Evolutionary conservation across 2,329 filamentous ascomycete genomes (phyloP), one percentile per base, ranked within the genome.

Genomic region (Scorias spongiosa): DNA sequence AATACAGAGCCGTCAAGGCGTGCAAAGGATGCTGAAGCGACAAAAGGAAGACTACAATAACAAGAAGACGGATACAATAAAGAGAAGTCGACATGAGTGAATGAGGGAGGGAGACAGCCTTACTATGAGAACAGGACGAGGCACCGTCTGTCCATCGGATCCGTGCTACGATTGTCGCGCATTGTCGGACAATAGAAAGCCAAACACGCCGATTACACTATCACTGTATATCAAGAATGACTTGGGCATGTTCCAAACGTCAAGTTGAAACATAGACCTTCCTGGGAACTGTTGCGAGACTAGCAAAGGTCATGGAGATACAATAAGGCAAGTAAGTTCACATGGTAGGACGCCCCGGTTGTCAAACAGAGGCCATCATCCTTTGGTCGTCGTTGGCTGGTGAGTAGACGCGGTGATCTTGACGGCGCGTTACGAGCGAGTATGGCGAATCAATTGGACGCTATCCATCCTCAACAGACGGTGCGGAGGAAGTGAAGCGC

Each of bases 31-130:
- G 40, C 47, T 51, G 49, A 49, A 36, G 32, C 32, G 15, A 60
- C 61, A 66, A 63, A 61, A 62, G 54, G 51, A 60, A 54, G 54
- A 41, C 42, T 52, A 58, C 53, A 58, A 60, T 57, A 54, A 46
- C 47, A 53, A 15, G 9, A 36, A 36, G 32, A 36, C 32, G 32
- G 12, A 12, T 12, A 36, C 32, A 36, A 36, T 36, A 36, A n/a
- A 15, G 32, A 36, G 15, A 15, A 9, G 15, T 9, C 4, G 32
- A 36, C 15, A 43, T 36, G 12, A 36, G 11, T 36, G 32, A 36
- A 49, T 46, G 47, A 47, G 44, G 48, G 45, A 43, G 46, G 41
- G 42, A 41, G 47, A 34, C 40, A 41, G 44, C 41, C 46, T 48
- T 40, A 15, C 32, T 26, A 26, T 26, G 20, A 26, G 20, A 26